These are phyloP conservation scores for Pilaira anomala DNA, from an alignment of 192 early-diverging fungal species.

Conservation along the genomic window DNA sequence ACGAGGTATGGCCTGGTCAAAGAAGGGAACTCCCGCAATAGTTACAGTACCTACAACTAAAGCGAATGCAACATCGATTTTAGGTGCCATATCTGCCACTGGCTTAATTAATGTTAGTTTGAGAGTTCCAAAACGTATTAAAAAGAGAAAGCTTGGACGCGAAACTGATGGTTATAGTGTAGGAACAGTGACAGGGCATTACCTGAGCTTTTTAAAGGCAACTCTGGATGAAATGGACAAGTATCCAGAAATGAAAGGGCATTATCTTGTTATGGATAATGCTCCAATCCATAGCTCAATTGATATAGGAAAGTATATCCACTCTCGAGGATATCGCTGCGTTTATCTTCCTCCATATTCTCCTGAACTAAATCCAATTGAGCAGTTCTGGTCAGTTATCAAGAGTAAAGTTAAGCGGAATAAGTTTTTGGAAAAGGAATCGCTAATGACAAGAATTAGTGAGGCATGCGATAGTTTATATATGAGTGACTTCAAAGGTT, in stretches of 20 bases:
- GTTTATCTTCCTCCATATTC: constrained; percentile 34
- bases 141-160: constrained; percentile 20
- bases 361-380: constrained; percentile 35
- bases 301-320: constrained; percentile 25
- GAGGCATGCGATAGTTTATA: constrained; percentile 20
- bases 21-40: constrained; percentile 17
- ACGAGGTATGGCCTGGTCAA: too few species aligned
- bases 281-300: constrained; percentile 26
- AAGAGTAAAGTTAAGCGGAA: constrained; percentile 28
- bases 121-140: constrained; percentile 18
- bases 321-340: constrained; percentile 18
- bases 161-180: neutral
- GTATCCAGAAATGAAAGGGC: constrained; percentile 26
- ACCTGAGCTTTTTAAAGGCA: constrained; percentile 18
- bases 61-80: constrained; percentile 5
- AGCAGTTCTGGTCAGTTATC: constrained; percentile 32
- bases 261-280: constrained; percentile 31
- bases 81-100: constrained; percentile 19
- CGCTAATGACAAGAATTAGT: constrained; percentile 10
- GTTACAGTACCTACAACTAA: constrained; percentile 13
- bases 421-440: constrained; percentile 23
- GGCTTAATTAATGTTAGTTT: constrained; percentile 19
- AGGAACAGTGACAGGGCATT: constrained; percentile 18
- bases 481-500: constrained; percentile 18
- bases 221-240: constrained; percentile 24